Evolutionary conservation across 2,329 filamentous ascomycete species (phyloP), one percentile per base, ranked within the genome.

Genomic region (Aspergillus sojae): DNA sequence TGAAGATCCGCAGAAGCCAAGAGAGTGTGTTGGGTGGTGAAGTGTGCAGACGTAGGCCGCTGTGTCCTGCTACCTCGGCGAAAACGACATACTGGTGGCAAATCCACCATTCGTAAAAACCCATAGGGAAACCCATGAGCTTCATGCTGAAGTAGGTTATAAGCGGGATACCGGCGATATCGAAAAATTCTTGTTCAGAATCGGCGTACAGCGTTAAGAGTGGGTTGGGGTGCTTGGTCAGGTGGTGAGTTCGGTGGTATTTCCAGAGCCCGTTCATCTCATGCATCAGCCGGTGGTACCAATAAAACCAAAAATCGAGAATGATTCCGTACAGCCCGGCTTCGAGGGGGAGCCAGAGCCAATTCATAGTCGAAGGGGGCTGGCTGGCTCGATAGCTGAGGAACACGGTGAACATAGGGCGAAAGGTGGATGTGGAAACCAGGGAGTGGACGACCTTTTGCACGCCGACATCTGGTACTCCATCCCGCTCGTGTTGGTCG

Each of bases 61-160:
- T 71, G 45, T 71, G 69, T 4, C 69, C 69, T 4, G 68, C 63
- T 23, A 70, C 46, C 45, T 71, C 69, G n/a, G 68, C 62, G 28
- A 82, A 82, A 14, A 79, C 72, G 34, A 83, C 71, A 57, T 81
- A 83, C 58, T 79, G 73, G 58, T 81, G 77, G 66, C 80, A 82
- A 21, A 83, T 65, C 80, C 80, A 83, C 79, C 78, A 81, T 48
- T 82, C 80, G 56, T 82, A 82, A 66, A 83, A 83, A 2, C 78
- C 79, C 77, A 82, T 78, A 0, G 79, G 80, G 4, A 82, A 55
- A 0, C 79, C 79, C 39, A 78, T 72, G 0, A 70, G 7, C 60
- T 74, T 77, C 41, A 82, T 61, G 1, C 72, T 77, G 46, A 71
- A 70, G 64, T 75, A 82, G 2, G 80, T 75, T 57, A 80, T 64